These are phyloP conservation scores for Phanerochaete carnosa DNA, from an alignment of 768 basidiomycete genomes.

Conservation along the genomic window DNA sequence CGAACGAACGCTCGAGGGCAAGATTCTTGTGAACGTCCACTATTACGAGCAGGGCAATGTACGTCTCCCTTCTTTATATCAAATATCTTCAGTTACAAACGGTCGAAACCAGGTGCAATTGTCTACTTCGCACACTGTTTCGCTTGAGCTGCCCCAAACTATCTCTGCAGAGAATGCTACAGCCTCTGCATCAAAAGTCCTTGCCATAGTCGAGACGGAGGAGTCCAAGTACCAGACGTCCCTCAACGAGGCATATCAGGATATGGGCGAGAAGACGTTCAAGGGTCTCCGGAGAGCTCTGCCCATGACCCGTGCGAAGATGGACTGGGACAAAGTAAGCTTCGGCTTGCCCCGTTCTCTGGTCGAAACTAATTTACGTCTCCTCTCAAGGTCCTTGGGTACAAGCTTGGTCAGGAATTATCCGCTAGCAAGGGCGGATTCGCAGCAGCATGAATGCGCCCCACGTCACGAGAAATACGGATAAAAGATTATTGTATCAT, in stretches of 20 bases:
- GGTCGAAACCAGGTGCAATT: conserved; percentile 74
- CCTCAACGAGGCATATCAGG: conserved; percentile 78
- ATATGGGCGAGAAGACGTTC: conserved; percentile 93
- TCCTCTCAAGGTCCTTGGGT: conserved; percentile 40
- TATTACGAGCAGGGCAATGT: conserved; percentile 99
- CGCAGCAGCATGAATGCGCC: conserved; percentile 23
- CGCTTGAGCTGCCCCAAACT: conserved; percentile 60
- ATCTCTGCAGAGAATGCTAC: conserved; percentile 48
- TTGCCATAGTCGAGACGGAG: conserved; percentile 80
- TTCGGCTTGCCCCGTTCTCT: neutral
- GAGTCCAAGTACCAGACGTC: conserved; percentile 77
- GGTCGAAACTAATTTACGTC: neutral
- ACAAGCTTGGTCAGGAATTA: conserved; percentile 77
- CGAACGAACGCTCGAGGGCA: conserved; percentile 61
- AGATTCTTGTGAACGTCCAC: conserved; percentile 82
- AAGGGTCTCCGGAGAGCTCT: conserved; percentile 86
- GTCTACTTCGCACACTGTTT: conserved; percentile 64
- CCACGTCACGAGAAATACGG: neutral
- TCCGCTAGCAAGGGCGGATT: conserved; percentile 62
- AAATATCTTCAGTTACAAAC: neutral
- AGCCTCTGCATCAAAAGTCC: conserved; percentile 62
- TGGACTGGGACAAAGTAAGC: conserved; percentile 91
- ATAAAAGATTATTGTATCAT: neutral
- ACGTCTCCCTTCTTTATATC: conserved; percentile 18
- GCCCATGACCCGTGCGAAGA: conserved; percentile 88